Percentiles rank a stretch among this genome's conserved stretches.
Evolutionary conservation across 129 eudicot genomes (phyloP).

Genomic region (Flaveria sonorensis): DNA sequence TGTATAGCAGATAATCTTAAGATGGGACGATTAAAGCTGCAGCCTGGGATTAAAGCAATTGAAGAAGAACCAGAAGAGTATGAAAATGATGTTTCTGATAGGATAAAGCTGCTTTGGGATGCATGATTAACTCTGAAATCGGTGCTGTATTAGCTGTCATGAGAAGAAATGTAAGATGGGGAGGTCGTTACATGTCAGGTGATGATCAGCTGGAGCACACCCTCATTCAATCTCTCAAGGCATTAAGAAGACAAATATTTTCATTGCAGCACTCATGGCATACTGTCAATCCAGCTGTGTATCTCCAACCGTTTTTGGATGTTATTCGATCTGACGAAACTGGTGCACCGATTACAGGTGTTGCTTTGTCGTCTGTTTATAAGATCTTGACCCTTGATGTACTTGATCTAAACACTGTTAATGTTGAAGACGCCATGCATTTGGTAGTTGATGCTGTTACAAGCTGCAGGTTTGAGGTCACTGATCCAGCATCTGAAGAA

Average conservation of each 20-base stretch:
- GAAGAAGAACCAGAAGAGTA: slow-evolving; percentile 93
- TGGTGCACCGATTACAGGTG: slow-evolving; percentile 89
- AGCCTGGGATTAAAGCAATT: slow-evolving; percentile 76
- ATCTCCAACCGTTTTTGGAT: slow-evolving; percentile 88
- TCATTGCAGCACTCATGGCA: slow-evolving; percentile 76
- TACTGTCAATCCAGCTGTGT: slow-evolving; percentile 63
- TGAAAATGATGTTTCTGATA: slow-evolving; percentile 51
- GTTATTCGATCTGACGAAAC: slow-evolving; percentile 95
- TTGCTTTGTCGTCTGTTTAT: slow-evolving; percentile 86
- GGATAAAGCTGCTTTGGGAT: slow-evolving; percentile 70
- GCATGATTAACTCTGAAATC: slow-evolving; percentile 83
- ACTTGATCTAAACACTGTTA: slow-evolving; percentile 64
- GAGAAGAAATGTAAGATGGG: slow-evolving; percentile 97
- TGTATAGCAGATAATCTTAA: slow-evolving; percentile 20
- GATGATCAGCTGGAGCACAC: slow-evolving; percentile 92
- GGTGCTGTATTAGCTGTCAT: slow-evolving; percentile 94
- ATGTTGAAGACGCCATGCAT: slow-evolving; percentile 79
- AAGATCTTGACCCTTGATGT: slow-evolving; percentile 82
- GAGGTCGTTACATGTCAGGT: slow-evolving; percentile 87
- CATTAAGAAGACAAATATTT: slow-evolving; percentile 72
- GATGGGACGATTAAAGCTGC: slow-evolving; percentile 84
- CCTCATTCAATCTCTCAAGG: slow-evolving; percentile 85
- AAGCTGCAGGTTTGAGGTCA: slow-evolving; percentile 94
- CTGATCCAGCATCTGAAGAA: slow-evolving; percentile 97
- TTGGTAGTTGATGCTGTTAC: slow-evolving; percentile 86